Evolutionary conservation across 139 green algal species (phyloP).

Genomic region (Chlorella sorokiniana): DNA sequence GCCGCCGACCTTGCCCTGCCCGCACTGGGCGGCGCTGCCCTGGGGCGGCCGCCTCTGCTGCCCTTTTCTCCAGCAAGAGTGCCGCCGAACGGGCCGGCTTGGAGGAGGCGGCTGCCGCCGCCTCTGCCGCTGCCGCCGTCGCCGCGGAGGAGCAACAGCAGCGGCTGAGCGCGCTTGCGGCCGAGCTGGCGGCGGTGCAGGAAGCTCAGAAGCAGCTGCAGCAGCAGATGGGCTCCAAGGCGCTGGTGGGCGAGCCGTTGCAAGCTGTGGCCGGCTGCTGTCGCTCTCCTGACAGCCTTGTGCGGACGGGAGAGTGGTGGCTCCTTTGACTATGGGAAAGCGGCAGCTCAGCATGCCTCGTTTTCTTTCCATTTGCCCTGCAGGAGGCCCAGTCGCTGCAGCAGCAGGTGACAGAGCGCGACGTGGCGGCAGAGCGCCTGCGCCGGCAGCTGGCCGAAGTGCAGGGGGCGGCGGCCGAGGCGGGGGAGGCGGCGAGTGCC

Average conservation of each 20-base stretch:
- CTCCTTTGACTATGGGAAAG: no score
- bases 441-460: not conserved
- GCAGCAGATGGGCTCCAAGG: not conserved
- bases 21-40: not conserved
- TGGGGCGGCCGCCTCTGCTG: constrained; percentile 10
- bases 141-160: not conserved
- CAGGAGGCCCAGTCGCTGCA: constrained; percentile 1
- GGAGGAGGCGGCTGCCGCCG: not conserved
- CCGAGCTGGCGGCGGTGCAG: constrained; percentile 13
- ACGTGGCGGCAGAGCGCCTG: not conserved
- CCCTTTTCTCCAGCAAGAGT: not conserved
- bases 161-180: not conserved
- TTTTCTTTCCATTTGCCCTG: not conserved
- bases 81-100: not conserved
- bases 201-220: constrained; percentile 9
- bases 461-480: not conserved
- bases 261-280: no score
- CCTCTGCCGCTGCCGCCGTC: not conserved
- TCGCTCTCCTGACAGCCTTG: no score
- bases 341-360: no score
- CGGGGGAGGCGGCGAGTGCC: not conserved
- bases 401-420: not conserved
- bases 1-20: constrained; percentile 1
- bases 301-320: no score
- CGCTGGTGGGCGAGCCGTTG: not conserved